phyloP scores from a whole-genome alignment of 805 yeast genomes.

The Candida tibetensis region DNA sequence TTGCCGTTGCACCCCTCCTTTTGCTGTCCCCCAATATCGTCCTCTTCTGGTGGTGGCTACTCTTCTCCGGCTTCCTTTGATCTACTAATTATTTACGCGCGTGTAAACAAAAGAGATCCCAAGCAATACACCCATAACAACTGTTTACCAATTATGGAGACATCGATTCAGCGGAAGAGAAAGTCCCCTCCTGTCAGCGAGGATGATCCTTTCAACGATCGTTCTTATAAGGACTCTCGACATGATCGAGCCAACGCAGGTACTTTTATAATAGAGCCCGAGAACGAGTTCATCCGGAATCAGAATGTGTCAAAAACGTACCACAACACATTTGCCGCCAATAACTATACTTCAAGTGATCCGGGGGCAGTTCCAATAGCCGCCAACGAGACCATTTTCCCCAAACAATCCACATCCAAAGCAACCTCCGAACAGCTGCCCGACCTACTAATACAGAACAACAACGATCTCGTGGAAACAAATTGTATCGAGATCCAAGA shows the following conservation, averaged over 20 bases:
- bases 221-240: background rate
- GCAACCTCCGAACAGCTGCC: background rate
- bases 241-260: background rate
- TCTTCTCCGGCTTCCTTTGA: too few species aligned
- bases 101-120: background rate
- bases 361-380: background rate
- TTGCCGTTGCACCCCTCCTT: too few species aligned
- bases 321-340: background rate
- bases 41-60: too few species aligned
- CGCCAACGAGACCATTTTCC: constrained; percentile 1
- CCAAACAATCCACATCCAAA: background rate
- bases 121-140: background rate
- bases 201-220: constrained; percentile 32
- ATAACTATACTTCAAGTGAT: background rate
- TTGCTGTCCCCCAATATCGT: too few species aligned
- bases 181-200: constrained; percentile 11
- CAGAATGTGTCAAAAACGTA: constrained; percentile 15
- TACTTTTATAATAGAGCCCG: background rate
- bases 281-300: constrained; percentile 13
- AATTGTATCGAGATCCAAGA: background rate
- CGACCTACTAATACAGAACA: background rate
- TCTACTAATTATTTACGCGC: background rate
- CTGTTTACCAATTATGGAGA: background rate
- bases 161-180: background rate
- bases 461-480: background rate